Evolutionary conservation across 306 rosid genomes (phyloP).

Genomic region (Quercus suber): DNA sequence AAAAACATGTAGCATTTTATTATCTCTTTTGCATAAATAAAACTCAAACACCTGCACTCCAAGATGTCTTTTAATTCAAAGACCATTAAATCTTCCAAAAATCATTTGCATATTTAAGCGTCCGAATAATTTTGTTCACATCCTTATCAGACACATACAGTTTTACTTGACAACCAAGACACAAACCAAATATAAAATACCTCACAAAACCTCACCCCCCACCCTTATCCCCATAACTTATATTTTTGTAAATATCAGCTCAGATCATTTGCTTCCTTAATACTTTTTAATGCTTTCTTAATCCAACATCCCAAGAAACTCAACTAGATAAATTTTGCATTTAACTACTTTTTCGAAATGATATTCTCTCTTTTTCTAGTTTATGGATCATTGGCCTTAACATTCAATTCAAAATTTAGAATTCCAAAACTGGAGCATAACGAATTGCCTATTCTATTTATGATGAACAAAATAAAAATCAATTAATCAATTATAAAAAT

Average conservation of each 20-base stretch:
- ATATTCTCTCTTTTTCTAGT: background rate
- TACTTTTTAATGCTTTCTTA: background rate
- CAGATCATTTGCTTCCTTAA: background rate
- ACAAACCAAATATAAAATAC: background rate
- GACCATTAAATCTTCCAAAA: background rate
- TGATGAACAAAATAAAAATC: no score
- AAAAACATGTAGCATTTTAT: background rate
- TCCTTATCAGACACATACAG: background rate
- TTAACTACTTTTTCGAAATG: background rate
- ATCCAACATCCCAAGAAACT: background rate
- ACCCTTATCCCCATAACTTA: background rate
- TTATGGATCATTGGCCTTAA: background rate
- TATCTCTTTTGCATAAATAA: no score
- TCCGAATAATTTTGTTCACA: background rate
- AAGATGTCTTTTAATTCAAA: background rate
- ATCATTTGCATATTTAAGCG: background rate
- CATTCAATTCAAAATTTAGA: background rate
- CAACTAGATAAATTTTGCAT: background rate
- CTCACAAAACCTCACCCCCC: background rate
- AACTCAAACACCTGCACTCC: no score
- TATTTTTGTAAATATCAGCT: background rate
- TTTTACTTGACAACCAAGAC: background rate
- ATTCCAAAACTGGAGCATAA: background rate
- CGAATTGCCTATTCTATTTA: background rate
- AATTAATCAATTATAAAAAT: background rate